Percentiles rank a stretch among this genome's conserved stretches.
Conservation (phyloP, 2,329 filamentous ascomycete species). For the Fusarium penzigii region DNA sequence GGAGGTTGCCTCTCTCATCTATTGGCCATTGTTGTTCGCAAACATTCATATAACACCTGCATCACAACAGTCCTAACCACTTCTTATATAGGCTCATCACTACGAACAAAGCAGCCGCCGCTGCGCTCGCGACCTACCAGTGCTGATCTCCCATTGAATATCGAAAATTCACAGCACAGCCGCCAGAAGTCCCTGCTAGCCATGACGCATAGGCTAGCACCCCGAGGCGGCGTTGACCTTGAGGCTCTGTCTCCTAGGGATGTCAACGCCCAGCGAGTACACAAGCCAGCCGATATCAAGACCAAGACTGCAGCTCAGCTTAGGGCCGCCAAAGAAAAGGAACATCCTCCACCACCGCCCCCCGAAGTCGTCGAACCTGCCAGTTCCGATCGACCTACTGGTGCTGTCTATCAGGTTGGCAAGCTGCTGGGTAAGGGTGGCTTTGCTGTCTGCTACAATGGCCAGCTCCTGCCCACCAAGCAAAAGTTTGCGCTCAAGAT, state of each 20-base stretch:
- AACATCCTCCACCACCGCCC: conserved; percentile 67
- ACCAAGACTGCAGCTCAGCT: conserved; percentile 53
- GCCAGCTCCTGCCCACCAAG: conserved; percentile 64
- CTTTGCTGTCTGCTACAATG: conserved; percentile 80
- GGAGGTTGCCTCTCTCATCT: too few species aligned
- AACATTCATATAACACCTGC: too few species aligned
- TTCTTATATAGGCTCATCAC: too few species aligned
- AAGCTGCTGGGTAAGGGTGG: conserved; percentile 77
- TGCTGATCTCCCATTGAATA: too few species aligned
- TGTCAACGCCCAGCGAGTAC: conserved; percentile 59
- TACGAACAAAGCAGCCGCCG: too few species aligned
- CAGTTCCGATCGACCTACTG: conserved; percentile 68
- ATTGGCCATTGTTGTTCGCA: too few species aligned
- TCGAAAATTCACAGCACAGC: not conserved
- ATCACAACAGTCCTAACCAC: too few species aligned
- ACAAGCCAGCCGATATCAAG: conserved; percentile 51
- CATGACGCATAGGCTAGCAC: conserved; percentile 52
- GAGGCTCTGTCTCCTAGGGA: conserved; percentile 67
- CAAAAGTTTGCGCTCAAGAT: conserved; percentile 78
- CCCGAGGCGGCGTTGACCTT: conserved; percentile 55
- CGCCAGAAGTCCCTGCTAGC: conserved; percentile 5
- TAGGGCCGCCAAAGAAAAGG: conserved; percentile 63
- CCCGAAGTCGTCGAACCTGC: conserved; percentile 61
- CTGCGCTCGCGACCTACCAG: conserved; percentile 15
- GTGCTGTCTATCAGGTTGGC: conserved; percentile 72